Conservation (phyloP, 2,329 filamentous ascomycete species). For the Ophiostoma angusticollis region DNA sequence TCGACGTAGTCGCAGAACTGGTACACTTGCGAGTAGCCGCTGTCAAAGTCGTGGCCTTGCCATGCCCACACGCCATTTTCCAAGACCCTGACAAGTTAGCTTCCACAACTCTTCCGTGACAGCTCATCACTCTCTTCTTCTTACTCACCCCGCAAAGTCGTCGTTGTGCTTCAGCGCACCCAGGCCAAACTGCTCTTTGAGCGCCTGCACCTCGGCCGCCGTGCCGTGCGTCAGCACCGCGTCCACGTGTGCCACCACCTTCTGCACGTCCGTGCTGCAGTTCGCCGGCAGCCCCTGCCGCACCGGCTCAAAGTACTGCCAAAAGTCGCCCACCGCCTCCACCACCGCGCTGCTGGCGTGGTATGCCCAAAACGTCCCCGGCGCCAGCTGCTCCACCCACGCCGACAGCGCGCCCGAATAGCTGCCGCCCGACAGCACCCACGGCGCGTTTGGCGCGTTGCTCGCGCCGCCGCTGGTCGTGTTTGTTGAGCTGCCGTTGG, state of each 20-base stretch:
- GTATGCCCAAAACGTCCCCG: slow-evolving; percentile 47
- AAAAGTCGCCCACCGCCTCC: slow-evolving; percentile 37
- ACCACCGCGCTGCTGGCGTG: slow-evolving; percentile 43
- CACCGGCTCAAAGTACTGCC: slow-evolving; percentile 42
- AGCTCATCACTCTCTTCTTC: no score
- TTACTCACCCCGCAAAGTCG: slow-evolving; percentile 27
- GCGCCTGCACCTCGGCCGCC: slow-evolving; percentile 25
- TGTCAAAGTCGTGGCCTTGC: slow-evolving; percentile 40
- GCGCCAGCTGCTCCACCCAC: slow-evolving; percentile 36
- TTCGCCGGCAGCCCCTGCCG: slow-evolving; percentile 41
- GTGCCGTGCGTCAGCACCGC: slow-evolving; percentile 27
- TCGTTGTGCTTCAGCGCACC: slow-evolving; percentile 30
- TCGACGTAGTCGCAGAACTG: slow-evolving; percentile 38
- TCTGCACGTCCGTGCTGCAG: slow-evolving; percentile 38
- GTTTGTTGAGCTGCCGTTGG: slow-evolving; percentile 14
- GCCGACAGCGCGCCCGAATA: slow-evolving; percentile 42
- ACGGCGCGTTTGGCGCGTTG: slow-evolving; percentile 36
- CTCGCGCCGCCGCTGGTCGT: slow-evolving; percentile 27
- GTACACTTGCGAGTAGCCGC: slow-evolving; percentile 33
- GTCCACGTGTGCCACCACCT: slow-evolving; percentile 41
- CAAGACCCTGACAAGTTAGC: slow-evolving; percentile 25
- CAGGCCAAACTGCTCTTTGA: slow-evolving; percentile 40
- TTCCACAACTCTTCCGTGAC: no score
- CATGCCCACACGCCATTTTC: slow-evolving; percentile 44
- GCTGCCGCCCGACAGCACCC: slow-evolving; percentile 42